Conservation (phyloP, 257 asterid species). For the Solanum chaucha region DNA sequence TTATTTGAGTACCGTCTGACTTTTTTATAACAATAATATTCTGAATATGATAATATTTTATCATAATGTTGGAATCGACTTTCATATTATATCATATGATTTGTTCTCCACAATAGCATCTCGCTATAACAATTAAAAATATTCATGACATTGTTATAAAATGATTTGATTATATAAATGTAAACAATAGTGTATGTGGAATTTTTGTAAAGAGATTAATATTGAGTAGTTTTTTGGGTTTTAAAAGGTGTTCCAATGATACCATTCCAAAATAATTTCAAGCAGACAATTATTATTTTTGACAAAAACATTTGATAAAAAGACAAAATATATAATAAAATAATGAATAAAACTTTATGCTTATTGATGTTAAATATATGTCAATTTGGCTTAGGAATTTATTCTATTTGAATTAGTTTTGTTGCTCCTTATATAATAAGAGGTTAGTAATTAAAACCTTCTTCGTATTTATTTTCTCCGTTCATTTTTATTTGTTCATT, state of each 20-base stretch:
- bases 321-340: neutral
- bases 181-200: neutral
- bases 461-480: neutral
- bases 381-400: neutral
- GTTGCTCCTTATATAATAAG: neutral
- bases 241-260: neutral
- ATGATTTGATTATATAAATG: neutral
- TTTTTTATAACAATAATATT: neutral
- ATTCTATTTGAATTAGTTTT: neutral
- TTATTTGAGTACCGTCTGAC: neutral
- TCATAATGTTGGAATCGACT: neutral
- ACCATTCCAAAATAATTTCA: neutral
- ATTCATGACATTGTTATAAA: neutral
- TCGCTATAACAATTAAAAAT: neutral
- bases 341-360: neutral
- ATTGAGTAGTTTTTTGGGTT: neutral
- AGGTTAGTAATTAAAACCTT: neutral
- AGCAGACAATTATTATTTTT: neutral
- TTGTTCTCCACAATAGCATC: neutral
- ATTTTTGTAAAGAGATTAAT: neutral
- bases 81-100: neutral
- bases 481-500: neutral
- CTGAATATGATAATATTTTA: neutral
- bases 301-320: neutral
- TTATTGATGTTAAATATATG: neutral